Percentiles rank a stretch among this genome's conserved stretches.
These are phyloP conservation scores for Paramecium octaurelia DNA, from an alignment of 73 alveolate genomes.

Conservation along the genomic window DNA sequence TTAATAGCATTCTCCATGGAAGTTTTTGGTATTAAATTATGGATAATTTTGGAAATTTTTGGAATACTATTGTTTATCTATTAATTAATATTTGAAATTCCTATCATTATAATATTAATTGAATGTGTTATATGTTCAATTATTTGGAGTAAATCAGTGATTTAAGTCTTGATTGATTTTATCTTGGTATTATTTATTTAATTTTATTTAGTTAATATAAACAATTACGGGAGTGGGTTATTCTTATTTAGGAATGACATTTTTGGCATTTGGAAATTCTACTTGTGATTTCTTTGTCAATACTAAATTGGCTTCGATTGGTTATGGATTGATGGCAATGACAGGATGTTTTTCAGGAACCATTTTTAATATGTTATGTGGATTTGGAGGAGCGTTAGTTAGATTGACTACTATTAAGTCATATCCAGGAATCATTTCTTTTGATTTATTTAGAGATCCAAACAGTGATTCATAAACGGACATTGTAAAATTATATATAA, in stretches of 20 bases:
- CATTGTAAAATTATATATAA: background rate
- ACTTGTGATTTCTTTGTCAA: constrained; percentile 52
- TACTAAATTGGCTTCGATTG: constrained; percentile 52
- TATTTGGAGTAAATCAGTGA: constrained; percentile 17
- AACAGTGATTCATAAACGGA: background rate
- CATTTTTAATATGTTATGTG: constrained; percentile 32
- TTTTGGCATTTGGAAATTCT: constrained; percentile 58
- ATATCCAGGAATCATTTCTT: background rate
- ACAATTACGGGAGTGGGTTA: constrained; percentile 25
- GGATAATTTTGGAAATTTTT: background rate
- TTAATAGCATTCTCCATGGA: background rate
- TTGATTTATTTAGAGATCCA: background rate
- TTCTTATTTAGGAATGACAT: constrained; percentile 57
- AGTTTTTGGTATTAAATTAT: background rate
- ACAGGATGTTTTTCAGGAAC: constrained; percentile 59
- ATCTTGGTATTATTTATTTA: background rate
- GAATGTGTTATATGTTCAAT: constrained; percentile 4
- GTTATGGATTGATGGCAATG: constrained; percentile 62
- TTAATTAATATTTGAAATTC: background rate
- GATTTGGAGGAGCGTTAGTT: constrained; percentile 59
- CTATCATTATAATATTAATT: background rate
- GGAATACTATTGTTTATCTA: background rate
- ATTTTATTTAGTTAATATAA: constrained; percentile 30
- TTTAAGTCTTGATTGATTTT: constrained; percentile 16
- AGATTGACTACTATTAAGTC: background rate